Percentiles rank a stretch among this genome's conserved stretches.
Evolutionary conservation across 2,329 filamentous ascomycete genomes (phyloP).

Genomic region (Fusarium torreyae): DNA sequence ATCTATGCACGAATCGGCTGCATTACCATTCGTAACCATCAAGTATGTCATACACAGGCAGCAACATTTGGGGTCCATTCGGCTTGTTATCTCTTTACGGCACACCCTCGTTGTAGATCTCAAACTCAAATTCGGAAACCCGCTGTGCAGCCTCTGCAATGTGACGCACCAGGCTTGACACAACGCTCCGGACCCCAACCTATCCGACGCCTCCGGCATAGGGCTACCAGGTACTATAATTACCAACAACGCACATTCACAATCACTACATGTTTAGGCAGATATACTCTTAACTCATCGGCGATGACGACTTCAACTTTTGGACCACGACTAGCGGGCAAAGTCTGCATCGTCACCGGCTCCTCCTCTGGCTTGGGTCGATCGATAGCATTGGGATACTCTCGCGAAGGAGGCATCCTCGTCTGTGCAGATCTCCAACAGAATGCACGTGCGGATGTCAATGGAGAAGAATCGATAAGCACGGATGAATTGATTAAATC

Average conservation of each 20-base stretch:
- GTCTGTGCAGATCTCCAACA: slow-evolving; percentile 60
- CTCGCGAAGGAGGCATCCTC: slow-evolving; percentile 58
- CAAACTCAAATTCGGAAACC: background rate
- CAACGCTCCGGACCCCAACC: too few relatives aligned
- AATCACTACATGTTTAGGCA: rapidly evolving
- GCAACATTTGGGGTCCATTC: background rate
- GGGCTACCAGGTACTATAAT: background rate
- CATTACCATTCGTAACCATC: too few relatives aligned
- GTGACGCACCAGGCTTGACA: slow-evolving; percentile 1
- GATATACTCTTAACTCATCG: rapidly evolving
- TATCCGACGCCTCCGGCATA: background rate
- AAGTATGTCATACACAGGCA: too few relatives aligned
- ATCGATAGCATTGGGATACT: slow-evolving; percentile 62
- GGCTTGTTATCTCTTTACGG: slow-evolving; percentile 13
- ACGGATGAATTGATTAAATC: slow-evolving; percentile 54
- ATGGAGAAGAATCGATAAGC: slow-evolving; percentile 51
- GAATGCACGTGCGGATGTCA: slow-evolving; percentile 46
- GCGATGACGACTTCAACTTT: slow-evolving; percentile 8
- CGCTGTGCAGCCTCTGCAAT: background rate
- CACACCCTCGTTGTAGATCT: background rate
- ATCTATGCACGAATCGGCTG: too few relatives aligned
- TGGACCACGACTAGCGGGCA: slow-evolving; percentile 26
- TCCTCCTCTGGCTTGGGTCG: slow-evolving; percentile 63
- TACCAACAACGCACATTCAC: background rate
- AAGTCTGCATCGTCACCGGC: slow-evolving; percentile 62